These are phyloP conservation scores for Neoboletus subvelutipes DNA, from an alignment of 768 basidiomycete genomes.

Conservation along the genomic window DNA sequence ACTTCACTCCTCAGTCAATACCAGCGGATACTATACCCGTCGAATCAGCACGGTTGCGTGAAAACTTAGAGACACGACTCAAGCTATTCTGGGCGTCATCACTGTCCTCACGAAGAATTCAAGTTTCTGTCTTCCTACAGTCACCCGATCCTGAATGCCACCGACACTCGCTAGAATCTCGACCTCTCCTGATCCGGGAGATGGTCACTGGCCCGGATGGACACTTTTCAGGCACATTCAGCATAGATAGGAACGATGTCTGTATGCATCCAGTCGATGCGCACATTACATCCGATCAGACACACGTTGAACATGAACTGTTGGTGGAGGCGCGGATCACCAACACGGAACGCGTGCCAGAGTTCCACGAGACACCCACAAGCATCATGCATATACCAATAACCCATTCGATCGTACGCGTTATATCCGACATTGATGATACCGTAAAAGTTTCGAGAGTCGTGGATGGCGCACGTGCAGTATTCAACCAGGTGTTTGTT, in stretches of 20 bases:
- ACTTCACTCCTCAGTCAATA: conserved; percentile 16
- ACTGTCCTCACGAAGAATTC: conserved; percentile 60
- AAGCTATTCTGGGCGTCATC: conserved; percentile 80
- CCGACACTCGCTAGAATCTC: conserved; percentile 32
- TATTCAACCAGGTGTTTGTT: conserved; percentile 92
- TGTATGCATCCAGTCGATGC: conserved; percentile 57
- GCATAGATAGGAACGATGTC: conserved; percentile 67
- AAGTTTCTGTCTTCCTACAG: conserved; percentile 57
- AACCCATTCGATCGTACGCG: conserved; percentile 62
- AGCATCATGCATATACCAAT: conserved; percentile 44
- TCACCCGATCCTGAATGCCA: conserved; percentile 20
- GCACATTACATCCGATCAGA: conserved; percentile 57
- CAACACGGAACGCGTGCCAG: conserved; percentile 39
- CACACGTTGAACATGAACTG: conserved; percentile 42
- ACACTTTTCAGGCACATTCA: conserved; percentile 64
- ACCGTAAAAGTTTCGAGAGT: conserved; percentile 73
- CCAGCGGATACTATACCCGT: conserved; percentile 23
- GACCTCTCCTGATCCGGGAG: conserved; percentile 49
- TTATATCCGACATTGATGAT: conserved; percentile 94
- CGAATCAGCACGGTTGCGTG: conserved; percentile 56
- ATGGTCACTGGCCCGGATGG: conserved; percentile 68
- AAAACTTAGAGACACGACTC: conserved; percentile 74
- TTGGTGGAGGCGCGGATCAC: conserved; percentile 52
- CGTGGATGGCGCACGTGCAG: conserved; percentile 71
- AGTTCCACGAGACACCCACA: conserved; percentile 36